A percentile compares a stretch with the other conserved stretches of the same genome.
Evolutionary conservation across 1,284 basidiomycete genomes (phyloP).

Genomic region (Golubevia pallescens): DNA sequence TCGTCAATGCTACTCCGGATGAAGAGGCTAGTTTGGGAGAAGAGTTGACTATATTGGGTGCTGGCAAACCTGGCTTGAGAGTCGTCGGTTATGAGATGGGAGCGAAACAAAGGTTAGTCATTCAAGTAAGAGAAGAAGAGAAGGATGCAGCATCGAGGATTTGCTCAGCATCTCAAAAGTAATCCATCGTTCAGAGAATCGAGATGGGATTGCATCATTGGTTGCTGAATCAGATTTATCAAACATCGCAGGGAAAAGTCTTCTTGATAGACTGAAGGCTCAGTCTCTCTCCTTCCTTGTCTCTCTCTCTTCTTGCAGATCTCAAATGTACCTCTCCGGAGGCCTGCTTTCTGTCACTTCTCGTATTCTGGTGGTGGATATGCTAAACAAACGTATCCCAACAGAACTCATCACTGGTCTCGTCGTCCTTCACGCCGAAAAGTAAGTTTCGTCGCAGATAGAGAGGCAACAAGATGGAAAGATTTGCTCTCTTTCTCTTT

Average conservation of each 20-base stretch:
- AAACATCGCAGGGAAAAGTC: slow-evolving; percentile 7
- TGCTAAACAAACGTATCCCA: slow-evolving; percentile 84
- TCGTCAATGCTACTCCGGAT: slow-evolving; percentile 84
- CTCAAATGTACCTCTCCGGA: slow-evolving; percentile 47
- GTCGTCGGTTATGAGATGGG: slow-evolving; percentile 83
- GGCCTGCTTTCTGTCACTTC: slow-evolving; percentile 89
- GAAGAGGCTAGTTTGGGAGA: slow-evolving; percentile 91
- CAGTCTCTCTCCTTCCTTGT: background rate
- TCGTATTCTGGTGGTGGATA: slow-evolving; percentile 91
- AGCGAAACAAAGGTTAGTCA: slow-evolving; percentile 76
- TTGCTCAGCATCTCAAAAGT: too few relatives aligned
- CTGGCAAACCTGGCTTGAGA: slow-evolving; percentile 81
- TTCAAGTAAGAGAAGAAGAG: too few relatives aligned
- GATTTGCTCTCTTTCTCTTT: too few relatives aligned
- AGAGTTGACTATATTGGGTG: slow-evolving; percentile 89
- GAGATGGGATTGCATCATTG: background rate
- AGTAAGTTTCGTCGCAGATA: too few relatives aligned
- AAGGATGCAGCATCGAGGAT: too few relatives aligned
- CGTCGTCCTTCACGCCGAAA: slow-evolving; percentile 91
- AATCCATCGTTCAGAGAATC: background rate
- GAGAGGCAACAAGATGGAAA: too few relatives aligned
- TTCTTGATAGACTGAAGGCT: too few relatives aligned
- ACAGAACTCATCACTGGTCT: slow-evolving; percentile 85
- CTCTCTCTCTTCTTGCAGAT: slow-evolving; percentile 3
- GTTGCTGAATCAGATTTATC: slow-evolving; percentile 6